Evolutionary conservation across 306 rosid species (phyloP).

Genomic region (Phaseolus lunatus): DNA sequence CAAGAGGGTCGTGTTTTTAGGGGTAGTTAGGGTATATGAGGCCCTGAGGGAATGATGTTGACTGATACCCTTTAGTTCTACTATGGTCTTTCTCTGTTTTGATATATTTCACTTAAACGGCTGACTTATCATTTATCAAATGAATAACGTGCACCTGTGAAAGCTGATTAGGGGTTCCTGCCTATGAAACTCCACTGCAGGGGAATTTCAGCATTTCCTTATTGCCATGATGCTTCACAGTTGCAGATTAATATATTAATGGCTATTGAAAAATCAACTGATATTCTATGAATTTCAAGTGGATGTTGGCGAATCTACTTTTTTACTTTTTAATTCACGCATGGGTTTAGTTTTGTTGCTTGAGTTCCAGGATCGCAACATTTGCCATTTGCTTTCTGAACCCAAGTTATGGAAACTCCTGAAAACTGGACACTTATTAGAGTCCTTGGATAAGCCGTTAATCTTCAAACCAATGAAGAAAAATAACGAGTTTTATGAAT

Average conservation of each 20-base stretch:
- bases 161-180: slow-evolving; percentile 67
- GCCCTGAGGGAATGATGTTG: slow-evolving; percentile 42
- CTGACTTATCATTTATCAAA: slow-evolving; percentile 41
- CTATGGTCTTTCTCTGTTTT: slow-evolving; percentile 44
- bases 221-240: slow-evolving; percentile 71
- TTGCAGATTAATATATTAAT: slow-evolving; percentile 49
- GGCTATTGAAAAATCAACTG: slow-evolving; percentile 43
- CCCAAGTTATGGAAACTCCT: neutral
- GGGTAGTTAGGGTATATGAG: slow-evolving; percentile 48
- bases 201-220: slow-evolving; percentile 60
- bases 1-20: slow-evolving; percentile 42
- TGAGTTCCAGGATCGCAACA: neutral
- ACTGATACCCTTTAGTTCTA: slow-evolving; percentile 45
- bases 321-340: neutral
- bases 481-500: too few relatives aligned
- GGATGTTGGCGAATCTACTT: slow-evolving; percentile 28
- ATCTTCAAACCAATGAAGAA: too few relatives aligned
- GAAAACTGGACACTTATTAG: neutral
- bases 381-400: neutral
- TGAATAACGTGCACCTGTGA: slow-evolving; percentile 63
- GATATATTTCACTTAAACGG: slow-evolving; percentile 34
- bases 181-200: slow-evolving; percentile 50
- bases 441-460: neutral
- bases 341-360: slow-evolving; percentile 4
- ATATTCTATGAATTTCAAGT: slow-evolving; percentile 32